These are phyloP conservation scores for Candida sp. DNA, from an alignment of 1,139 yeast genomes.

Conservation along the genomic window DNA sequence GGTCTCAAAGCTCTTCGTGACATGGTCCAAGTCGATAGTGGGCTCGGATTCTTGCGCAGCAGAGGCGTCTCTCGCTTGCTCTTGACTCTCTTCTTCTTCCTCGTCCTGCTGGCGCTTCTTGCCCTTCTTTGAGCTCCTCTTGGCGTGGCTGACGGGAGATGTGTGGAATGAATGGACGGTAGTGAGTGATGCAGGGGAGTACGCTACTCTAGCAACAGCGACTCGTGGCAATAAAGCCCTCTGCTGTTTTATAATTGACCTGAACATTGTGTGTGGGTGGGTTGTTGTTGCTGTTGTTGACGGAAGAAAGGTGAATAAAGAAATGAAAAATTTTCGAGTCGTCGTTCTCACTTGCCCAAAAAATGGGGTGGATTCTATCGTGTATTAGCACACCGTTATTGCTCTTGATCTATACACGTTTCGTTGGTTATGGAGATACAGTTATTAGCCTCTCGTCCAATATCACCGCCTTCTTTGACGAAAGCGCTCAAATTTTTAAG, in stretches of 20 bases:
- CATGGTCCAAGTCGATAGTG: slow-evolving; percentile 39
- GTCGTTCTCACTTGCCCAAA: neutral
- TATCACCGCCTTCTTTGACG: slow-evolving; percentile 77
- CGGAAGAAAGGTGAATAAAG: too few species aligned
- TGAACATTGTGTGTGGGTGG: slow-evolving; percentile 11
- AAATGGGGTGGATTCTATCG: too few species aligned
- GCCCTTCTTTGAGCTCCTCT: slow-evolving; percentile 19
- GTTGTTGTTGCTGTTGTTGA: too few species aligned
- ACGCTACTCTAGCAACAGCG: neutral
- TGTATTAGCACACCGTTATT: neutral
- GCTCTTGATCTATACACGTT: neutral
- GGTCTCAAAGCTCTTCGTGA: slow-evolving; percentile 50
- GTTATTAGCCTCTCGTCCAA: slow-evolving; percentile 61
- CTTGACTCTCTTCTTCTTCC: too few species aligned
- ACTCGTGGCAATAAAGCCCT: neutral
- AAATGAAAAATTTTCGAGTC: neutral
- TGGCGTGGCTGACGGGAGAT: slow-evolving; percentile 9
- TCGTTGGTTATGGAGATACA: slow-evolving; percentile 18
- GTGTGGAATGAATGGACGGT: slow-evolving; percentile 1
- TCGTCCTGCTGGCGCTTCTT: slow-evolving; percentile 20
- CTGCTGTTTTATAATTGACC: slow-evolving; percentile 3
- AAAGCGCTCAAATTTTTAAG: slow-evolving; percentile 53
- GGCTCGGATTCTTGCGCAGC: slow-evolving; percentile 9
- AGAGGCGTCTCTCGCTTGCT: too few species aligned
- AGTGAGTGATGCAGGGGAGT: neutral